These are phyloP conservation scores for Pontederia paniculata DNA, from an alignment of 176 grass and related monocot genomes.

Conservation along the genomic window DNA sequence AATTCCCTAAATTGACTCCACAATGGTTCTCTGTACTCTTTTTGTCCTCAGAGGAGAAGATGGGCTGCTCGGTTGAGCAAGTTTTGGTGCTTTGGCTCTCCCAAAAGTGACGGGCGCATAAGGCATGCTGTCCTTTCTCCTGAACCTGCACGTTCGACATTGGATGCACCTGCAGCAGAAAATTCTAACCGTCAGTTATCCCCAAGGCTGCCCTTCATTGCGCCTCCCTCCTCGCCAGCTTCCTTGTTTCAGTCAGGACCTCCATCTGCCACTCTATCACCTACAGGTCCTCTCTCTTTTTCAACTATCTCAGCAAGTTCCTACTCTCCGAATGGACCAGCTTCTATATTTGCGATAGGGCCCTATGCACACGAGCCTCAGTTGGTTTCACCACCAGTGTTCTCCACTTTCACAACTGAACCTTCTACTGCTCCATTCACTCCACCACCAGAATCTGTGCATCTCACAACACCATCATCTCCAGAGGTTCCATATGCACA, in stretches of 20 bases:
- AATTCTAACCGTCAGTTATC: conserved; percentile 46
- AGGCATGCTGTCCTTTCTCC: conserved; percentile 56
- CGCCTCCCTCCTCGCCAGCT: conserved; percentile 76
- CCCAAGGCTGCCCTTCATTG: conserved; percentile 42
- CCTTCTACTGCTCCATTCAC: conserved; percentile 74
- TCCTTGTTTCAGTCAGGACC: conserved; percentile 74
- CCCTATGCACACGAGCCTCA: conserved; percentile 56
- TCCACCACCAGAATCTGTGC: conserved; percentile 28
- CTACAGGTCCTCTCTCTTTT: conserved; percentile 42
- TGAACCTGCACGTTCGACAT: conserved; percentile 37
- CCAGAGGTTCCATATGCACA: conserved; percentile 79
- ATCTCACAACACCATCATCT: conserved; percentile 48
- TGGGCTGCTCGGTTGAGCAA: conserved; percentile 52
- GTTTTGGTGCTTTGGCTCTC: conserved; percentile 83
- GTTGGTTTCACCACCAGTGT: conserved; percentile 58
- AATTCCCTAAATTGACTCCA: neutral
- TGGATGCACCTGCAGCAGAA: conserved; percentile 30
- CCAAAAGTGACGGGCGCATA: conserved; percentile 49
- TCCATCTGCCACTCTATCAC: conserved; percentile 58
- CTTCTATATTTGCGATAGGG: conserved; percentile 52
- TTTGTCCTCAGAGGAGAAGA: conserved; percentile 67
- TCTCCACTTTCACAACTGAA: conserved; percentile 35
- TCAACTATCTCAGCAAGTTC: conserved; percentile 43
- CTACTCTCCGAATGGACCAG: conserved; percentile 41
- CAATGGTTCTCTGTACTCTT: neutral